phyloP scores from a whole-genome alignment of 805 yeast genomes.

The Ogataea allantospora region DNA sequence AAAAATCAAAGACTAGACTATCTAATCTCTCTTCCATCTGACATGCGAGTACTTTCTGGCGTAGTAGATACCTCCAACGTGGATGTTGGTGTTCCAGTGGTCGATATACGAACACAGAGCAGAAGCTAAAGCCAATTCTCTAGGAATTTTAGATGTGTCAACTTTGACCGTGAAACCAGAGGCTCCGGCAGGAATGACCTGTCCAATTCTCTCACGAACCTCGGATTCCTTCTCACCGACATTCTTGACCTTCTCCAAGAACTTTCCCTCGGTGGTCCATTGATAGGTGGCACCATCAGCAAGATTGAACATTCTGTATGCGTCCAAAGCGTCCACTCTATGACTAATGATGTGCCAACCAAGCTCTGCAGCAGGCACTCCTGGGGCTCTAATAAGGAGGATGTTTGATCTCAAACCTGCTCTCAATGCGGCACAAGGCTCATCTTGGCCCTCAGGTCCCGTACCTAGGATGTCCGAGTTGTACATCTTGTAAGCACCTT shows the following conservation, averaged over 20 bases:
- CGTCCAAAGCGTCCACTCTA: conserved; percentile 58
- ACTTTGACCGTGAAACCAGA: conserved; percentile 54
- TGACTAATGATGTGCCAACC: conserved; percentile 66
- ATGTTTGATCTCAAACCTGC: conserved; percentile 64
- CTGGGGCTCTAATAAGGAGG: conserved; percentile 50
- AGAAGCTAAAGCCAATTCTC: conserved; percentile 56
- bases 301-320: conserved; percentile 58
- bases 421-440: conserved; percentile 56
- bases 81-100: conserved; percentile 62
- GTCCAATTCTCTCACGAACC: conserved; percentile 61
- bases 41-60: conserved; percentile 49
- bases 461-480: conserved; percentile 40
- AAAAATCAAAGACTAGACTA: conserved; percentile 3
- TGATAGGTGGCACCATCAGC: conserved; percentile 62
- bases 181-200: conserved; percentile 50
- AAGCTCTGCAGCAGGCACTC: conserved; percentile 49
- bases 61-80: conserved; percentile 64
- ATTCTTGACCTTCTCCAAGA: conserved; percentile 55
- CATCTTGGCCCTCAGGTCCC: conserved; percentile 49
- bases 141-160: conserved; percentile 54
- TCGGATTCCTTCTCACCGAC: conserved; percentile 65
- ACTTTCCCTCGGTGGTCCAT: conserved; percentile 62
- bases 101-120: conserved; percentile 62
- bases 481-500: conserved; percentile 63
- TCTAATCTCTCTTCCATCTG: conserved; percentile 55